A percentile compares a stretch with the other conserved stretches of the same genome.
These are phyloP conservation scores for Cutaneotrichosporon dermatis DNA, from an alignment of 1,284 basidiomycete genomes.

Conservation along the genomic window DNA sequence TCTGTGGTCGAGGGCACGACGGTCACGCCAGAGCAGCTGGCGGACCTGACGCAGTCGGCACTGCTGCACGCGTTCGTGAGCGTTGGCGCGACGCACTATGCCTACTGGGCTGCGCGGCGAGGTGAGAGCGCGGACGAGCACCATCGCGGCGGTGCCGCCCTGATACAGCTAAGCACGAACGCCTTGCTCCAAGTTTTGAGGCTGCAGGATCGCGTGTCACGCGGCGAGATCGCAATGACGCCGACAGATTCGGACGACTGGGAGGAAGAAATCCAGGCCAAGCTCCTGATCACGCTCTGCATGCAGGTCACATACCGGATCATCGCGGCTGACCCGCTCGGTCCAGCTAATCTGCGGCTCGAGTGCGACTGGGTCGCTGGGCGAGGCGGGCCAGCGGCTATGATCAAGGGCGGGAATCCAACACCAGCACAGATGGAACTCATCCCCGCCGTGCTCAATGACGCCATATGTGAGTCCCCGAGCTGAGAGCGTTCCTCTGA, in stretches of 20 bases:
- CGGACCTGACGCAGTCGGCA: conserved; percentile 6
- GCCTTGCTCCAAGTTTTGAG: conserved; percentile 6
- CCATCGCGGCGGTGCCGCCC: conserved; percentile 1
- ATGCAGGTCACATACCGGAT: conserved; percentile 5
- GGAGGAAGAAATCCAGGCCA: conserved; percentile 8
- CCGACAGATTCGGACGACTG: not conserved
- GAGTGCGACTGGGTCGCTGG: conserved; percentile 7
- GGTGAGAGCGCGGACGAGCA: conserved; percentile 8
- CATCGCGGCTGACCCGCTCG: conserved; percentile 4
- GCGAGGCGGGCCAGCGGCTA: not conserved
- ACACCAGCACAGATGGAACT: conserved; percentile 4
- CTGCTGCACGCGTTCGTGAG: conserved; percentile 13
- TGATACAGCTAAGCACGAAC: conserved; percentile 8
- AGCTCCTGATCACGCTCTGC: conserved; percentile 5
- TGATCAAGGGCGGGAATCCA: not conserved
- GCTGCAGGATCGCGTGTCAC: not conserved
- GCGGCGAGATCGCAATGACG: not conserved
- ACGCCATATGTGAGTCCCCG: conserved; percentile 1
- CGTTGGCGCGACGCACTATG: conserved; percentile 9
- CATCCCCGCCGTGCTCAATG: conserved; percentile 2
- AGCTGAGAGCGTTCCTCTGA: not conserved
- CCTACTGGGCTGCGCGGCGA: conserved; percentile 11
- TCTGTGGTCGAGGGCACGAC: not conserved
- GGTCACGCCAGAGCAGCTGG: not conserved
- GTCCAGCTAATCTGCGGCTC: not conserved